Percentiles rank a stretch among this genome's conserved stretches.
Evolutionary conservation across 495 filamentous ascomycete genomes (phyloP).

Genomic region (Aspergillus bertholletiae): DNA sequence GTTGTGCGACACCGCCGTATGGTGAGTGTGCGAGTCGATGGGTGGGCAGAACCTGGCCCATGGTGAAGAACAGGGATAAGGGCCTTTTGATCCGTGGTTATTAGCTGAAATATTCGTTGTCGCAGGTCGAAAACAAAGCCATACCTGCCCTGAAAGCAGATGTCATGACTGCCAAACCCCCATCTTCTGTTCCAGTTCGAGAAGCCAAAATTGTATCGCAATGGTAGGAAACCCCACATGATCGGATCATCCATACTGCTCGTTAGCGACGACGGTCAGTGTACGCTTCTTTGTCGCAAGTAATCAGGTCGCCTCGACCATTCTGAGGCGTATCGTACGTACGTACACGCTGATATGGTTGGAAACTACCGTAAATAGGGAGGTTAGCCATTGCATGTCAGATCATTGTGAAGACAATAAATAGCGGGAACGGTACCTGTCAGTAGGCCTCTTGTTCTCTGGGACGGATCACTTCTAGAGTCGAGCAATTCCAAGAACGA

Average conservation of each 20-base stretch:
- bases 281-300: constrained; percentile 8
- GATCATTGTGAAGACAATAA: background rate
- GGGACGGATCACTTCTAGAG: constrained; percentile 61
- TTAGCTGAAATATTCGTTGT: constrained; percentile 16
- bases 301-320: constrained; percentile 3
- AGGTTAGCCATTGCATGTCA: constrained; percentile 10
- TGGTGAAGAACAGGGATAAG: constrained; percentile 68
- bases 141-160: constrained; percentile 61
- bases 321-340: constrained; percentile 21
- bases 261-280: constrained; percentile 27
- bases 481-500: constrained; percentile 75
- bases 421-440: constrained; percentile 57
- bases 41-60: constrained; percentile 86
- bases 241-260: constrained; percentile 88
- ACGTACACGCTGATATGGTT: constrained; percentile 97
- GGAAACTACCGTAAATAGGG: constrained; percentile 58
- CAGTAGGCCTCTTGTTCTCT: constrained; percentile 71
- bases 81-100: constrained; percentile 32
- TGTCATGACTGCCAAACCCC: constrained; percentile 86
- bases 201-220: constrained; percentile 60
- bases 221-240: constrained; percentile 83
- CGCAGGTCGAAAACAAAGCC: background rate
- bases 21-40: constrained; percentile 73
- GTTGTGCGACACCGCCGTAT: constrained; percentile 75
- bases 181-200: constrained; percentile 69